A percentile compares a stretch with the other conserved stretches of the same genome.
phyloP scores from a whole-genome alignment of 495 filamentous ascomycete species.

The Eremomyces bilateralis region DNA sequence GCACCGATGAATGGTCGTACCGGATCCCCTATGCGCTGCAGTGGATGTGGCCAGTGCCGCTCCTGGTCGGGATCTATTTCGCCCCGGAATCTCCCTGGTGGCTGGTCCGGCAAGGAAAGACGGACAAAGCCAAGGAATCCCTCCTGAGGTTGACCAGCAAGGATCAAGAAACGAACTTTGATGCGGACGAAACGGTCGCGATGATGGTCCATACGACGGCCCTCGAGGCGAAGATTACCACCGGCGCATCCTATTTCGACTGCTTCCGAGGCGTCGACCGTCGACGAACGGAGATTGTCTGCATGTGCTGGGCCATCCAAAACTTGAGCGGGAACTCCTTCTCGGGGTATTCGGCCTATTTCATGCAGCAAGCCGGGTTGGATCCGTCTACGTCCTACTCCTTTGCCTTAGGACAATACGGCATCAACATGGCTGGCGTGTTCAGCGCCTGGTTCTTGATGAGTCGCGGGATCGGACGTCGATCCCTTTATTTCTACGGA shows the following conservation, averaged over 20 bases:
- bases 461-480: conserved; percentile 15
- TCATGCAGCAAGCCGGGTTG: conserved; percentile 49
- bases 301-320: conserved; percentile 55
- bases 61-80: conserved; percentile 17
- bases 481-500: conserved; percentile 18
- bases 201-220: conserved; percentile 21
- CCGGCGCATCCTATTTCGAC: conserved; percentile 16
- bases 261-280: conserved; percentile 19
- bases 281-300: conserved; percentile 20
- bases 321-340: conserved; percentile 61
- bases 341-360: conserved; percentile 64
- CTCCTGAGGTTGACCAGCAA: conserved; percentile 15
- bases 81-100: conserved; percentile 22
- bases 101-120: conserved; percentile 18
- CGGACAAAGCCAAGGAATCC: conserved; percentile 18
- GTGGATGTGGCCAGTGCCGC: conserved; percentile 22
- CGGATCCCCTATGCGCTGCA: conserved; percentile 20
- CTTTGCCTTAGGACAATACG: conserved; percentile 21
- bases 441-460: conserved; percentile 20
- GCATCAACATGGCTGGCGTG: conserved; percentile 19
- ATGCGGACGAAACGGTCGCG: conserved; percentile 18
- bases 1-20: conserved; percentile 19
- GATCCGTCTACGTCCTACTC: conserved; percentile 11
- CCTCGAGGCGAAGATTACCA: conserved; percentile 19
- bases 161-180: conserved; percentile 17